A percentile compares a stretch with the other conserved stretches of the same genome.
These are phyloP conservation scores for Aspergillus pseudoviridinutans DNA, from an alignment of 2,329 filamentous ascomycete genomes.

Conservation along the genomic window DNA sequence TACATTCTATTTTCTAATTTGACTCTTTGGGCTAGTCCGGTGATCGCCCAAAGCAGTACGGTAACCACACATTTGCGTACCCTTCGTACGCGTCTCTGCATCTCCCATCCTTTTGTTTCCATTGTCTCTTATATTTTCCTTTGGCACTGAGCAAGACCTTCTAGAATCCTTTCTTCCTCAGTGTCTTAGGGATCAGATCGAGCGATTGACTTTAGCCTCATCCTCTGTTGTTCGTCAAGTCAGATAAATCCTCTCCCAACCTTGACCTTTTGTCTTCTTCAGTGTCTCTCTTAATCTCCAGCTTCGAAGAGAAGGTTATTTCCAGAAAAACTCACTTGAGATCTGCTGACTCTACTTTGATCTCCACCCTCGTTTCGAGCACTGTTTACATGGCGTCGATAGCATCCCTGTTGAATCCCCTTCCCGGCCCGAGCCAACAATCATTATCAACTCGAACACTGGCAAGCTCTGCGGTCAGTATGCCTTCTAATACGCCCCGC, in stretches of 20 bases:
- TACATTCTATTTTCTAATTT: constrained; percentile 8
- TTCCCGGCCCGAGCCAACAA: constrained; percentile 34
- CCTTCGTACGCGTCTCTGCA: constrained; percentile 1
- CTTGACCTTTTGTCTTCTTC: constrained; percentile 3
- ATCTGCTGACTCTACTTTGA: not conserved
- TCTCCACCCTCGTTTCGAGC: not conserved
- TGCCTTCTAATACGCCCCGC: constrained; percentile 18
- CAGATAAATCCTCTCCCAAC: constrained; percentile 11
- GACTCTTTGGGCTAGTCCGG: constrained; percentile 6
- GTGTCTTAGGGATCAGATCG: constrained; percentile 9
- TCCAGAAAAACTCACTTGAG: not conserved
- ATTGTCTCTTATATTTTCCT: constrained; percentile 7
- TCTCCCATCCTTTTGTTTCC: constrained; percentile 10
- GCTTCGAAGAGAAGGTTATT: not conserved
- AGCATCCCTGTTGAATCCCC: constrained; percentile 63
- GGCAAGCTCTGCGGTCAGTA: constrained; percentile 43
- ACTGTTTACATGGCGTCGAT: constrained; percentile 56
- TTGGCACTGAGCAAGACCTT: constrained; percentile 17
- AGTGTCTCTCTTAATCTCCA: not conserved
- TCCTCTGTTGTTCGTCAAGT: constrained; percentile 7
- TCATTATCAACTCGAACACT: constrained; percentile 37
- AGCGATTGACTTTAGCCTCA: constrained; percentile 13
- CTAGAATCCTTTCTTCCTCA: constrained; percentile 22
- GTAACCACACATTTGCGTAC: constrained; percentile 8
- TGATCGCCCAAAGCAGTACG: constrained; percentile 7